Evolutionary conservation across 176 grass and related monocot species (phyloP), one percentile per base, ranked within the genome.

Genomic region (Cymbopogon citratus): DNA sequence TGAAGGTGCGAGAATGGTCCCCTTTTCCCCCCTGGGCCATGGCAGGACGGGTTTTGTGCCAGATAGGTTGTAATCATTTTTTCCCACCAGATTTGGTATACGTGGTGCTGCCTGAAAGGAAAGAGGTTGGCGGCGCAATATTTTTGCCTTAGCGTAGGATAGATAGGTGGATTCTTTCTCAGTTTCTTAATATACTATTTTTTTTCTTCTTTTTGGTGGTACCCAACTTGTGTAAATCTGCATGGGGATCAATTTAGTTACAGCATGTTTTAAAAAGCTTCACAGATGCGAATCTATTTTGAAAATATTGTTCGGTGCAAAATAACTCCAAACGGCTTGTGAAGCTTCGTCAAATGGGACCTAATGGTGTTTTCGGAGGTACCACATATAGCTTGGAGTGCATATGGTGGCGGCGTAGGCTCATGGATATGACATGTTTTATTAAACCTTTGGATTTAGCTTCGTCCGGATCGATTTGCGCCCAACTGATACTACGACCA

Each of bases 121-220:
- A 83, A 84, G 40, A 67, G n/a, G 14, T 14, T 44, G 48, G 68
- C 52, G 49, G 74, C 36, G 57, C 49, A 80, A 1, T 45, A 26
- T 25, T 79, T 73, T 63, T 57, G 13, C 27, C 46, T 44, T 86
- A 61, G 65, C 29, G 24, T 66, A 83, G 81, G 70, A 29, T 77
- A 56, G 63, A 29, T 77, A 70, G 62, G 12, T 76, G 34, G 56
- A 45, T 19, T 46, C 36, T 76, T 59, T 80, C 48, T 52, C 65
- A 26, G 76, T 23, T 24, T 85, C 4, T 65, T 60, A 77, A 28
- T 49, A 29, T 44, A 45, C 12, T 11, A 25, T 38, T 11, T 3
- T 7, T 11, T 31, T 16, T 10, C 2, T n/a, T n/a, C 12, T 9
- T 48, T 19, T 72, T 18, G 24, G 41, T 72, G 41, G 69, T 48